Evolutionary conservation across 352 stramenopile species (phyloP), one percentile per base, ranked within the genome.

Genomic region (Globisporangium megalacanthum): DNA sequence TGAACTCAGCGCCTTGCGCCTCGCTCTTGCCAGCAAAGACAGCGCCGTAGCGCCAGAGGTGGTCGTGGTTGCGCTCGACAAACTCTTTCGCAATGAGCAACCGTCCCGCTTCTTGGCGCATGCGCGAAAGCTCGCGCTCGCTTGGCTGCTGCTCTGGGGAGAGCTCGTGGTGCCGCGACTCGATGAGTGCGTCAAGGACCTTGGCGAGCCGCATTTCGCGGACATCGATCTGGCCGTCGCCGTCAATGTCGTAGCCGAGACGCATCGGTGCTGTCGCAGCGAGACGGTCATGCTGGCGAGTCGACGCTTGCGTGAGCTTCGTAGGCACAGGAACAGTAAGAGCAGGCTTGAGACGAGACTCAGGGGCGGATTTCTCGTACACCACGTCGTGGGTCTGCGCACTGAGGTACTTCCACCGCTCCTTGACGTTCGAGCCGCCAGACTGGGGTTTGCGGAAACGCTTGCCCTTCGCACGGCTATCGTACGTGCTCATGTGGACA

Each of bases 31-130:
- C 70, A 3, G 76, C 70, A 67, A 89, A 89, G n/a, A 83, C 69
- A 17, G 72, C 68, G 25, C 76, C 79, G 54, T 87, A 89, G 7
- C 76, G 74, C 76, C 79, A 86, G 10, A 89, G 54, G 6, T 76
- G 73, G 22, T 74, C 76, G 29, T 83, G 72, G 66, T 89, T 89
- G 50, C 75, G 75, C 56, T 89, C 69, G 20, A 86, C 60, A 48
- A 89, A 89, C 66, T 89, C 78, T 20, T 79, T 86, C 14, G 78
- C 78, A 36, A 89, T 77, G 17, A 86, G 75, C 39, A 86, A 52
- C 4, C 73, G 66, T 6, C 79, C 79, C 4, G 77, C 79, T 15
- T 68, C 66, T 36, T 86, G 74, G 0, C 71, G 73, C 68, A 89
- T 78, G 14, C 61, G 64, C 20, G 77, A 56, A 8, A 80, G 59